These are phyloP conservation scores for Zymoseptoria tritici DNA, from an alignment of 2,329 filamentous ascomycete species.

Conservation along the genomic window DNA sequence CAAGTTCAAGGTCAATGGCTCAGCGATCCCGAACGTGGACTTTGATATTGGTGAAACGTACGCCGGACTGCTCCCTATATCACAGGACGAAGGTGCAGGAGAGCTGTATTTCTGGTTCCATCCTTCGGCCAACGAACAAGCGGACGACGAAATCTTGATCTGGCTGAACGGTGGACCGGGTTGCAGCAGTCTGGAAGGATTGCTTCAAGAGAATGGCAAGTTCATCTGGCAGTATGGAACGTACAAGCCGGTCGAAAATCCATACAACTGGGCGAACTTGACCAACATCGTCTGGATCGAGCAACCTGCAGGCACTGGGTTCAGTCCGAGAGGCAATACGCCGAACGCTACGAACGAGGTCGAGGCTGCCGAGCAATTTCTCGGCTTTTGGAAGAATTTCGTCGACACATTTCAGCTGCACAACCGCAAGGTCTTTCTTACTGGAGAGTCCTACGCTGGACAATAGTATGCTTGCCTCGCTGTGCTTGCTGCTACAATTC, in stretches of 20 bases:
- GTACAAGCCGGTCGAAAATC: constrained; percentile 38
- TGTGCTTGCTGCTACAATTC: not conserved
- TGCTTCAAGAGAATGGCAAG: constrained; percentile 42
- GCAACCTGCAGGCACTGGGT: constrained; percentile 38
- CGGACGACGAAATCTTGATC: constrained; percentile 37
- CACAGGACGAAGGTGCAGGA: constrained; percentile 17
- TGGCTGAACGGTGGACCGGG: constrained; percentile 39
- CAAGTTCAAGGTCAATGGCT: constrained; percentile 34
- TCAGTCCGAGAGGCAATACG: constrained; percentile 26
- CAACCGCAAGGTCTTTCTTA: constrained; percentile 55
- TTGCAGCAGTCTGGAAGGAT: constrained; percentile 40
- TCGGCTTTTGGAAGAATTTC: constrained; percentile 45
- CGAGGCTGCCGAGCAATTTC: constrained; percentile 30
- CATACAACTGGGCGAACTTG: constrained; percentile 46
- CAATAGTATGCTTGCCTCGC: constrained; percentile 13
- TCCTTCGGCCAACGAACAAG: constrained; percentile 26
- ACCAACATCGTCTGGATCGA: constrained; percentile 42
- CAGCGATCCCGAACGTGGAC: constrained; percentile 27
- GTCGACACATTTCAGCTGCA: constrained; percentile 40
- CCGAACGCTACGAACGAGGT: constrained; percentile 34
- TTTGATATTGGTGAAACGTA: constrained; percentile 32
- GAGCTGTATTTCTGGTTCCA: constrained; percentile 41
- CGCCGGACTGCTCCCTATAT: constrained; percentile 28
- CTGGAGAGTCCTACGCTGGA: constrained; percentile 49
- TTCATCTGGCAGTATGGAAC: constrained; percentile 43